Percentiles rank a stretch among this genome's conserved stretches.
Evolutionary conservation across 208 protist species (phyloP).

Genomic region (Trypanosoma lewisi): DNA sequence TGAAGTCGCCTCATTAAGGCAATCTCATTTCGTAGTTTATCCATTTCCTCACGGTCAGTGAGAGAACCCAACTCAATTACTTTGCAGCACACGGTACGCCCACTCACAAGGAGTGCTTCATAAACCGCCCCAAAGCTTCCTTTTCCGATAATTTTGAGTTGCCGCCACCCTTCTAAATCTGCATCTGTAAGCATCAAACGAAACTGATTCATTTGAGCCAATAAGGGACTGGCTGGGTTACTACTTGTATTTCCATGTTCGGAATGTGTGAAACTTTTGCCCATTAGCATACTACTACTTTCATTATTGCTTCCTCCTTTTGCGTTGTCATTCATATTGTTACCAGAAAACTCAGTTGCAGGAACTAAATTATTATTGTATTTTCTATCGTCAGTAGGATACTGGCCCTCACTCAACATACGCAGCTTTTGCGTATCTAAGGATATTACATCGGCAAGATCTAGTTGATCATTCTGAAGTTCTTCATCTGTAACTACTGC

Average conservation of each 20-base stretch:
- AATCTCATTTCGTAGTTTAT: slow-evolving; percentile 83
- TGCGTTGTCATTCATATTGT: neutral
- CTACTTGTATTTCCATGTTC: slow-evolving; percentile 2
- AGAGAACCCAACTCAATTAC: slow-evolving; percentile 79
- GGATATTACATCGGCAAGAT: slow-evolving; percentile 33
- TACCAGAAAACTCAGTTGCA: neutral
- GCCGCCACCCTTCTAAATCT: slow-evolving; percentile 67
- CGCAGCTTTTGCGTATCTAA: slow-evolving; percentile 50
- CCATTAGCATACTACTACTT: neutral
- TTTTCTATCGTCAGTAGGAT: slow-evolving; percentile 23
- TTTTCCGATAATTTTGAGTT: slow-evolving; percentile 78
- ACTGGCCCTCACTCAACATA: slow-evolving; percentile 24
- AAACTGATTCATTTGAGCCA: neutral
- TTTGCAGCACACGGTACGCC: slow-evolving; percentile 81
- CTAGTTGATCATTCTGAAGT: slow-evolving; percentile 11
- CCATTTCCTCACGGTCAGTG: slow-evolving; percentile 61
- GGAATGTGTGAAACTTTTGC: neutral
- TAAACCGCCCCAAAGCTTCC: slow-evolving; percentile 87
- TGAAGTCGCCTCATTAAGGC: slow-evolving; percentile 78
- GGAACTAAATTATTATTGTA: slow-evolving; percentile 8
- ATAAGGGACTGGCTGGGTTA: neutral
- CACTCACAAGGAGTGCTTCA: slow-evolving; percentile 64
- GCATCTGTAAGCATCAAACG: slow-evolving; percentile 48
- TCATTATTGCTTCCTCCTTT: too few species aligned
- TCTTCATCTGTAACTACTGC: slow-evolving; percentile 26